phyloP scores from a whole-genome alignment of 495 filamentous ascomycete species.

The Astrothelium macrocarpum region DNA sequence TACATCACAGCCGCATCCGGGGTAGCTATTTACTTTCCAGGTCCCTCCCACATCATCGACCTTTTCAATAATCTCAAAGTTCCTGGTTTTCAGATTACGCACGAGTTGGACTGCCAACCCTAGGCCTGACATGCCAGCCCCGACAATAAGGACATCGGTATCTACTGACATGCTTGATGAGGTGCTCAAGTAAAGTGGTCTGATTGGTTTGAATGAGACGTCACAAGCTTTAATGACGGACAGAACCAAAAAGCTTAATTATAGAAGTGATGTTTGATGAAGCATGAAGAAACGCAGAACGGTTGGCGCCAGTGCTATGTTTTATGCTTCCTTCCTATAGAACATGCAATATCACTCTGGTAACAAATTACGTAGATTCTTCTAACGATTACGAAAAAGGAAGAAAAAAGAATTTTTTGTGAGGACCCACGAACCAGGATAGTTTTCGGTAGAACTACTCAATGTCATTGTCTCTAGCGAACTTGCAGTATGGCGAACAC shows the following conservation, averaged over 20 bases:
- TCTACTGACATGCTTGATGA: slow-evolving; percentile 16
- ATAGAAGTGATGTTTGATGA: no score
- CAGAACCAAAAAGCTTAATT: no score
- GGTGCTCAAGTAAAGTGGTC: neutral
- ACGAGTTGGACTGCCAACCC: slow-evolving; percentile 27
- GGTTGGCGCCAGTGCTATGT: no score
- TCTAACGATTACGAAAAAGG: neutral
- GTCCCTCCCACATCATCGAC: slow-evolving; percentile 27
- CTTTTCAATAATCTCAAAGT: slow-evolving; percentile 29
- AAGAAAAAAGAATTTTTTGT: no score
- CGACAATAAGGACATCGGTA: slow-evolving; percentile 28
- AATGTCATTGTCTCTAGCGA: neutral
- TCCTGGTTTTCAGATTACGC: slow-evolving; percentile 14
- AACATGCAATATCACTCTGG: no score
- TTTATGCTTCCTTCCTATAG: no score
- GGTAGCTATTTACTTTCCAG: slow-evolving; percentile 28
- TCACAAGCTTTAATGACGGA: no score
- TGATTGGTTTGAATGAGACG: no score
- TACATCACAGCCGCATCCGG: slow-evolving; percentile 30
- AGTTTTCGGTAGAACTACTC: neutral
- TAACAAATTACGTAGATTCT: neutral
- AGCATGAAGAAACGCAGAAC: no score
- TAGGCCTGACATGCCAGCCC: slow-evolving; percentile 28
- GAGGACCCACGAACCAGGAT: no score
- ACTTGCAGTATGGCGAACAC: neutral